phyloP scores from a whole-genome alignment of 805 yeast genomes.

The Kazachstania africana region DNA sequence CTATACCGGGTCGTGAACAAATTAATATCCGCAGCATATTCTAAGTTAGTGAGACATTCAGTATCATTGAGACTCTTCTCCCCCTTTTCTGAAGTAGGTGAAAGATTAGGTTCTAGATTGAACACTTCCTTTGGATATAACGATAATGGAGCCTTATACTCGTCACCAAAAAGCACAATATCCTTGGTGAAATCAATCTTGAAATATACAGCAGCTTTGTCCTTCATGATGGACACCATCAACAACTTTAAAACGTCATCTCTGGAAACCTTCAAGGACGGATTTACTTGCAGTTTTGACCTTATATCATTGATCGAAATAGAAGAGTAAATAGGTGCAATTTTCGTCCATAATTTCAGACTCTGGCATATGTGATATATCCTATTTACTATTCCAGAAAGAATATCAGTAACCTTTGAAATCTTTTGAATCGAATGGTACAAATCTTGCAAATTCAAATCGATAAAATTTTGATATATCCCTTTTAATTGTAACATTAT shows the following conservation, averaged over 20 bases:
- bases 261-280: constrained; percentile 6
- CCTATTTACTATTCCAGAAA: constrained; percentile 7
- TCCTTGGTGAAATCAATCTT: constrained; percentile 21
- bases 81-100: too few relatives aligned
- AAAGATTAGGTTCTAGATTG: background rate
- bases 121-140: constrained; percentile 6
- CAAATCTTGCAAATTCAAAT: constrained; percentile 7
- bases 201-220: constrained; percentile 17
- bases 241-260: constrained; percentile 18
- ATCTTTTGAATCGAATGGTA: constrained; percentile 7
- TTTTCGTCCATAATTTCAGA: constrained; percentile 16
- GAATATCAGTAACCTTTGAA: constrained; percentile 3
- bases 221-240: constrained; percentile 20
- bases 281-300: constrained; percentile 6
- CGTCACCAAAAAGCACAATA: constrained; percentile 20
- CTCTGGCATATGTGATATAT: constrained; percentile 11
- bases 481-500: constrained; percentile 7
- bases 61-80: too few relatives aligned
- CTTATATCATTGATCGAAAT: constrained; percentile 19
- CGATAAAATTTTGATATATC: constrained; percentile 9
- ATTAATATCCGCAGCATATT: too few relatives aligned
- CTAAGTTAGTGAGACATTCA: too few relatives aligned
- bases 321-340: constrained; percentile 21
- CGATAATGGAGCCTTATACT: constrained; percentile 11
- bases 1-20: too few relatives aligned